phyloP scores from a whole-genome alignment of 257 asterid genomes.

The Solanum tarijense region DNA sequence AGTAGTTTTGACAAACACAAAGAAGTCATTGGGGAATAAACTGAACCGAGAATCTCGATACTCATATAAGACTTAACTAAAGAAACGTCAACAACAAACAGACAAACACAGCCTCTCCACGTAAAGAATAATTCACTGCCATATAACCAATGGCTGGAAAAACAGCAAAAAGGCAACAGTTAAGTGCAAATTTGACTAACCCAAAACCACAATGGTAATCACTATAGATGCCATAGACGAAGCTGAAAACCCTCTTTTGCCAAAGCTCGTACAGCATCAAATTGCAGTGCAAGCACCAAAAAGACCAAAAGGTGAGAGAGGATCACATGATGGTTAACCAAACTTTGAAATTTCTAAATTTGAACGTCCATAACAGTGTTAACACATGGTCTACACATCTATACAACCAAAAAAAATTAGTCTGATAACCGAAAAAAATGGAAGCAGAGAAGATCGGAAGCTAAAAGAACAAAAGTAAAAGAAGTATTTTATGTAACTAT shows the following conservation, averaged over 20 bases:
- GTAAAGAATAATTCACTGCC: not conserved
- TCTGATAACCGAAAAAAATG: not conserved
- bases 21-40: not conserved
- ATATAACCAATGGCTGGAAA: not conserved
- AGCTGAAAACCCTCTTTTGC: not conserved
- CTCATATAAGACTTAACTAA: not conserved
- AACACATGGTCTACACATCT: not conserved
- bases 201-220: not conserved
- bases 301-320: not conserved
- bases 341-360: not conserved
- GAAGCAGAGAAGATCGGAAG: not conserved
- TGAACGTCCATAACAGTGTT: not conserved
- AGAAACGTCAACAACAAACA: not conserved
- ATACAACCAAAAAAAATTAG: not conserved
- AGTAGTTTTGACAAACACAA: not conserved
- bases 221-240: not conserved
- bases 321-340: not conserved
- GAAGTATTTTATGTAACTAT: too few relatives aligned
- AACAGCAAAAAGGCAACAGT: not conserved
- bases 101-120: not conserved
- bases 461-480: not conserved
- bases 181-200: not conserved
- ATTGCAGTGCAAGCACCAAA: not conserved
- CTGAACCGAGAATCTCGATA: not conserved
- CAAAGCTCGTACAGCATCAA: not conserved